These are phyloP conservation scores for Melaleuca quinquenervia DNA, from an alignment of 345 rosid species.

Conservation along the genomic window DNA sequence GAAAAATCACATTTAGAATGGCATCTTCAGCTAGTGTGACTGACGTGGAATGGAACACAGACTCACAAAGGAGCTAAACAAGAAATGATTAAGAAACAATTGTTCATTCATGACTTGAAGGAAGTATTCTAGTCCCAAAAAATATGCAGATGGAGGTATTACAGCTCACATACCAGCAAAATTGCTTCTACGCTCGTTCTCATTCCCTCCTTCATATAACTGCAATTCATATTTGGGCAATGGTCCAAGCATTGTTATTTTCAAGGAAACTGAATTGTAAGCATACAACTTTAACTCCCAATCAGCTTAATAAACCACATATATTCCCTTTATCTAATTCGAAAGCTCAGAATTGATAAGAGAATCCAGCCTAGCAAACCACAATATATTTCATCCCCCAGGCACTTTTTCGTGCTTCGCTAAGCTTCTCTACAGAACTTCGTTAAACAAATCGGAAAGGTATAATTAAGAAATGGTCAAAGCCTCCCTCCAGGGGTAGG, in stretches of 20 bases:
- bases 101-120: not conserved
- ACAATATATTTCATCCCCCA: not conserved
- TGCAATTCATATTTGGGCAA: conserved; percentile 9
- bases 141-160: not conserved
- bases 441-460: not conserved
- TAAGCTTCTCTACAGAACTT: not conserved
- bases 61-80: not conserved
- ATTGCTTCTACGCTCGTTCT: conserved; percentile 92
- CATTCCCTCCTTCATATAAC: conserved; percentile 98
- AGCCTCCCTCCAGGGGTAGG: not conserved
- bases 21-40: not conserved
- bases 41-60: not conserved
- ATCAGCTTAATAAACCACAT: not conserved
- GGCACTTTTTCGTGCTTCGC: not conserved
- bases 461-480: not conserved
- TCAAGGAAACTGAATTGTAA: not conserved
- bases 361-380: not conserved
- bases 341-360: not conserved
- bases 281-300: not conserved
- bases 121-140: not conserved
- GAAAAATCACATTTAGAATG: not conserved
- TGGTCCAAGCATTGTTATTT: not conserved
- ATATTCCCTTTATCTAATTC: not conserved
- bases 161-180: conserved; percentile 51
- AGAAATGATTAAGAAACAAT: not conserved